Conservation (phyloP, 805 yeast genomes). For the Ogataea angusta region DNA sequence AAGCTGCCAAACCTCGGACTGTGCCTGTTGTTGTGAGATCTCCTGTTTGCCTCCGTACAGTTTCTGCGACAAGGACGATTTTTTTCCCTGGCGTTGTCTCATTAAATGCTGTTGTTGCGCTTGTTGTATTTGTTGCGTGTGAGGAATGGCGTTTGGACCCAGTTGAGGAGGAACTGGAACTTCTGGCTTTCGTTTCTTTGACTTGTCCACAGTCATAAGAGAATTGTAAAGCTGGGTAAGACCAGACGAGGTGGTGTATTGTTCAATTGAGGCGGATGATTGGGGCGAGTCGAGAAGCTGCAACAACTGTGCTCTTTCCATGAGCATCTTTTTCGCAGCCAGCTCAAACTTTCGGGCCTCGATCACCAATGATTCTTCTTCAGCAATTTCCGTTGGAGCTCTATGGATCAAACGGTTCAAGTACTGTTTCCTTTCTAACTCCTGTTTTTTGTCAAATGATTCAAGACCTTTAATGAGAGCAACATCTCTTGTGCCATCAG, state of each 20-base stretch:
- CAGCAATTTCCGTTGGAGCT: conserved; percentile 96
- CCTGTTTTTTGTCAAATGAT: conserved; percentile 65
- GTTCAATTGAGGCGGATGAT: conserved; percentile 67
- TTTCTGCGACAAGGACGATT: conserved; percentile 5
- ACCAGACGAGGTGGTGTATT: conserved; percentile 82
- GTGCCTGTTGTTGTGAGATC: conserved; percentile 13
- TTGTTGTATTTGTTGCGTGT: conserved; percentile 31
- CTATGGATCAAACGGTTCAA: conserved; percentile 72
- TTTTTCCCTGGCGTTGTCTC: conserved; percentile 15
- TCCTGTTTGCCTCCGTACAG: conserved; percentile 9
- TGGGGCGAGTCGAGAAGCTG: conserved; percentile 86
- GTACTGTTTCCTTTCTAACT: conserved; percentile 76
- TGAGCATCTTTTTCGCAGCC: conserved; percentile 83
- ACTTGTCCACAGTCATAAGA: conserved; percentile 66
- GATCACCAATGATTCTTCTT: conserved; percentile 89
- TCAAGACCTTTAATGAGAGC: conserved; percentile 57
- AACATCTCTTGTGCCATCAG: conserved; percentile 40
- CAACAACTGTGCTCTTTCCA: conserved; percentile 76
- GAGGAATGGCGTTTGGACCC: conserved; percentile 55
- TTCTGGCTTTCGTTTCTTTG: conserved; percentile 50
- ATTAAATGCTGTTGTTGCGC: conserved; percentile 15
- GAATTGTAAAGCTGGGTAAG: conserved; percentile 80
- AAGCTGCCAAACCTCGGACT: conserved; percentile 31
- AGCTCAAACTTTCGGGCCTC: conserved; percentile 92
- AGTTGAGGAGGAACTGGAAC: conserved; percentile 57